Evolutionary conservation across 345 rosid species (phyloP).

Genomic region (Punica granatum): DNA sequence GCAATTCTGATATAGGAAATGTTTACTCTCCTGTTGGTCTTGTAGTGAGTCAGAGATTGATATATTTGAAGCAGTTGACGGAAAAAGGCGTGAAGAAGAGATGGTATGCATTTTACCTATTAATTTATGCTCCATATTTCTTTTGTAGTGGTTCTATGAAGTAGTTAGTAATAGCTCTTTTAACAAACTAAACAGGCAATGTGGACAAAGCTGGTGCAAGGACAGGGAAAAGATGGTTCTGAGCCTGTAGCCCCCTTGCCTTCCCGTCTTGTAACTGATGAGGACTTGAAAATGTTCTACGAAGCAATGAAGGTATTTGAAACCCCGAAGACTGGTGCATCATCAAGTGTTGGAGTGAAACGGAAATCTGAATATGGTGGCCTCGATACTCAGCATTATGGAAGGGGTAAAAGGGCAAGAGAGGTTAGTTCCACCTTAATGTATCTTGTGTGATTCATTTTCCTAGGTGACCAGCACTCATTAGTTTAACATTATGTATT

Average conservation of each 20-base stretch:
- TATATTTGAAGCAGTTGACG: conserved; percentile 76
- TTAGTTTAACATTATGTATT: conserved; percentile 3
- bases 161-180: background rate
- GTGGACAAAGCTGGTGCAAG: conserved; percentile 55
- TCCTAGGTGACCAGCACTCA: background rate
- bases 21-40: background rate
- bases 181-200: conserved; percentile 32
- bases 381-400: conserved; percentile 70
- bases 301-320: conserved; percentile 68
- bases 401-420: conserved; percentile 94
- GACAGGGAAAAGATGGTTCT: conserved; percentile 33
- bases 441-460: background rate
- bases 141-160: background rate
- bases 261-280: conserved; percentile 78
- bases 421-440: conserved; percentile 42
- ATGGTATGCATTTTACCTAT: conserved; percentile 31
- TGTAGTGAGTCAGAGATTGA: conserved; percentile 89
- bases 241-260: conserved; percentile 45
- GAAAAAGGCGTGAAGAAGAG: conserved; percentile 60
- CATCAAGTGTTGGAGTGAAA: conserved; percentile 47
- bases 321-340: conserved; percentile 39
- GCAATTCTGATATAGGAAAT: background rate
- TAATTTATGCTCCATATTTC: background rate
- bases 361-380: conserved; percentile 51
- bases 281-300: conserved; percentile 62